Evolutionary conservation across 1,284 basidiomycete genomes (phyloP), one percentile per base, ranked within the genome.

Genomic region (Ustilago tritici): DNA sequence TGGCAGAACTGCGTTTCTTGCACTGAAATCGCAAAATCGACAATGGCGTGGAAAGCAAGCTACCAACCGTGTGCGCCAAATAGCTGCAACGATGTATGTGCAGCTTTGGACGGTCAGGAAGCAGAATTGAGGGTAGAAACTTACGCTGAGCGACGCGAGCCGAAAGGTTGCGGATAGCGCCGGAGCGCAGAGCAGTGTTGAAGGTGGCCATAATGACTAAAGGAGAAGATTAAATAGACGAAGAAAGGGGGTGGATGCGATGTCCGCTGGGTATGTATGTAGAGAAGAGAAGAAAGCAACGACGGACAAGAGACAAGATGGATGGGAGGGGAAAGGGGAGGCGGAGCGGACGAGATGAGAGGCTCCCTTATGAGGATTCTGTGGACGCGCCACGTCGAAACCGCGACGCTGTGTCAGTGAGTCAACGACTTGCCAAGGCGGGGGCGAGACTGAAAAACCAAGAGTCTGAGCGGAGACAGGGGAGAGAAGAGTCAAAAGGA

Each of bases 101-200:
- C 53, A 55, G 17, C 4, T 38, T 15, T 36, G 35, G 34, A 19
- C 9, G 23, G n/a, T 31, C 23, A 50, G 17, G 31, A 38, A 28
- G 34, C n/a, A 32, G 36, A 17, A 41, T 15, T 34, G 14, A 40
- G 40, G 52, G 28, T 9, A 10, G 41, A 55, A 12, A 77, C 75
- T 77, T 70, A 77, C 75, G 70, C 43, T 73, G 75, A 56, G 70
- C 70, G 19, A 62, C 67, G 50, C 75, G 75, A 61, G 75, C 61
- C 56, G 70, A 77, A 31, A 77, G 75, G 65, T 70, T 43, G 59
- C 75, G 75, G 46, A 71, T 67, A n/a, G 67, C 70, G 61, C 75
- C 70, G 61, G 75, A 73, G 66, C 75, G 70, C 31, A 77, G 61
- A 55, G 70, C 65, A 57, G 70, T 70, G 70, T 73, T 72, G 67